Conservation (phyloP, 2,329 filamentous ascomycete genomes). For the Ophiostoma fasciatum region DNA sequence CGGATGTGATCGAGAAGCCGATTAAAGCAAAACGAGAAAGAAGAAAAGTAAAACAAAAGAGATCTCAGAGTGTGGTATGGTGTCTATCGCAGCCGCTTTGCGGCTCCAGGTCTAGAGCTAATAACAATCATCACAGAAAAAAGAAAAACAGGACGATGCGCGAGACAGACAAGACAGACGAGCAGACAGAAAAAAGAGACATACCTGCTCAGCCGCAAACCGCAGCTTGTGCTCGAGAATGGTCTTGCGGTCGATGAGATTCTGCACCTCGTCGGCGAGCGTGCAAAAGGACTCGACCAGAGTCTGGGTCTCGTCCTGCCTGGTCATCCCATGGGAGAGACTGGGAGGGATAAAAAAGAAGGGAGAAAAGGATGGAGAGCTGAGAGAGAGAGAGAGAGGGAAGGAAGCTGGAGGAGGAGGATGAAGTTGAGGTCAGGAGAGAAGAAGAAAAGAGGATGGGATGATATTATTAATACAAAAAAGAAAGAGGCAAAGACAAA, state of each 20-base stretch:
- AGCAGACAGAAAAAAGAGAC: constrained; percentile 1
- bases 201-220: constrained; percentile 52
- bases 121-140: constrained; percentile 28
- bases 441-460: constrained; percentile 1
- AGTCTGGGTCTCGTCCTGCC: constrained; percentile 34
- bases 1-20: no score
- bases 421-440: background rate
- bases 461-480: constrained; percentile 1
- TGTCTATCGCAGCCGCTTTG: constrained; percentile 48
- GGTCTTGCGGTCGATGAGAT: constrained; percentile 46
- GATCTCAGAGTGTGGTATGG: constrained; percentile 26
- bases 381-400: no score
- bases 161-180: constrained; percentile 2
- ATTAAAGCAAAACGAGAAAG: constrained; percentile 2
- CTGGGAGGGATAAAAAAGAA: constrained; percentile 3
- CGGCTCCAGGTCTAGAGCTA: constrained; percentile 79
- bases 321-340: constrained; percentile 24
- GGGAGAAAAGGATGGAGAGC: background rate
- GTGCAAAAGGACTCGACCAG: constrained; percentile 50
- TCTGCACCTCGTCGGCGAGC: constrained; percentile 50
- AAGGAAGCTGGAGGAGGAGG: no score
- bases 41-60: constrained; percentile 12
- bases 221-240: constrained; percentile 52
- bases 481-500: background rate
- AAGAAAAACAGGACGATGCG: background rate